Evolutionary conservation across 2,329 filamentous ascomycete genomes (phyloP).

Genomic region (Neofusicoccum parvum): DNA sequence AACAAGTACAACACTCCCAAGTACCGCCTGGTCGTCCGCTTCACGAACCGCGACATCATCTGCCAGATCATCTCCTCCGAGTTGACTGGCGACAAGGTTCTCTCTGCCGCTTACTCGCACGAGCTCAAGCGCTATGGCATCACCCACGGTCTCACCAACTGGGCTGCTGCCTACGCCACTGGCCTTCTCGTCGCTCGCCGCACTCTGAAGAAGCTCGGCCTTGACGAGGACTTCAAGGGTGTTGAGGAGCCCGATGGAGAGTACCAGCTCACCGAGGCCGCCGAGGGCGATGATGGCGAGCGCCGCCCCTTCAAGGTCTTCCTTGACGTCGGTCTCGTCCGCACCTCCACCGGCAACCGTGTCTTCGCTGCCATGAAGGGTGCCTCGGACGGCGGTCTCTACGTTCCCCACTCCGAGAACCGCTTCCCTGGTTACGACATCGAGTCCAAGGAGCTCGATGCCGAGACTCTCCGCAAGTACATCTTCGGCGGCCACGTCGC

Average conservation of each 20-base stretch:
- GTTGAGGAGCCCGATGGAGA: slow-evolving; percentile 97
- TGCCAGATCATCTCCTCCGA: slow-evolving; percentile 96
- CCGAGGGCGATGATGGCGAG: slow-evolving; percentile 85
- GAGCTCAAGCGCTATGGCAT: slow-evolving; percentile 98
- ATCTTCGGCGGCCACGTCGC: slow-evolving; percentile 98
- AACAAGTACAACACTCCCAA: slow-evolving; percentile 99
- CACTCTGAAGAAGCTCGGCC: slow-evolving; percentile 92
- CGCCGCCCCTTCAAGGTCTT: slow-evolving; percentile 99
- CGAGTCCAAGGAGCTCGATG: slow-evolving; percentile 95
- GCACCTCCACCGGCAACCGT: slow-evolving; percentile 97
- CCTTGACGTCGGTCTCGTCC: slow-evolving; percentile 96
- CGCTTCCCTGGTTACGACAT: slow-evolving; percentile 99
- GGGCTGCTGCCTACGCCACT: slow-evolving; percentile 94
- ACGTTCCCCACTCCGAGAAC: slow-evolving; percentile 98
- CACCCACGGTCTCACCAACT: slow-evolving; percentile 99
- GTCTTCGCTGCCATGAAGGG: slow-evolving; percentile 99
- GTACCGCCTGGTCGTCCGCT: slow-evolving; percentile 98
- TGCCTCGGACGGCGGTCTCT: slow-evolving; percentile 96
- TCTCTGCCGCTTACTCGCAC: slow-evolving; percentile 89
- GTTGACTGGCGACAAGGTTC: slow-evolving; percentile 97
- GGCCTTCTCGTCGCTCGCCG: slow-evolving; percentile 97
- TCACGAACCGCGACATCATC: slow-evolving; percentile 99
- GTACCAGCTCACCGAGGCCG: slow-evolving; percentile 92
- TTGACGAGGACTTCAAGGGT: slow-evolving; percentile 90
- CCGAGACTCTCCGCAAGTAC: slow-evolving; percentile 97